Evolutionary conservation across 106 monocot species (phyloP), one percentile per base, ranked within the genome.

Genomic region (Dendrobium chrysotoxum): DNA sequence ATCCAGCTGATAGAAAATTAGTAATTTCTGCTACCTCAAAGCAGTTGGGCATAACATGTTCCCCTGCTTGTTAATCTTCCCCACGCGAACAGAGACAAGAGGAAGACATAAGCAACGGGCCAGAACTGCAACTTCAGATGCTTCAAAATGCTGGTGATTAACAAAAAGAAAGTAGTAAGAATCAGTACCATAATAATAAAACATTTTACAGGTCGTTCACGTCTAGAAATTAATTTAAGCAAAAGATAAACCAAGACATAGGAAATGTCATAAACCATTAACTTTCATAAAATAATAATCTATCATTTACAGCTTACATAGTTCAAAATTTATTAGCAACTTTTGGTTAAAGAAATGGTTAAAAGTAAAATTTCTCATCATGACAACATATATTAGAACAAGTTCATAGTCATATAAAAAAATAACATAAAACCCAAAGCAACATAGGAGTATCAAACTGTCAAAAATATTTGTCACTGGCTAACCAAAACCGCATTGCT

Each of bases 51-150:
- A 92, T 38, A 97, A 53, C 74, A 89, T 85, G 72, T 55, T 82
- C 44, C 86, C 92, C 23, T 89, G 85, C 78, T 91, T 90, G 58
- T 61, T 79, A 54, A 92, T 78, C 70, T 89, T 97, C 40, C 97
- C 97, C 1, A 94, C 97, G 50, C 94, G 93, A 65, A 97, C 86
- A 67, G 97, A 94, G 58, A 97, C 94, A 66, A 97, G 88, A 47
- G 97, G 97, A 78, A 91, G 74, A 39, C 92, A 97, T 79, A 97
- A 81, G 84, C 94, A 97, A 72, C 97, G 89, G 0, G 86, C 86
- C 1, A 97, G 83, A 83, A 94, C 82, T 66, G 89, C 92, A 53
- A 97, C 84, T 79, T 97, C 94, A 21, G 92, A 80, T 25, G 67
- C 90, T 80, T 94, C 94, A 79, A 97, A 94, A 82, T 94, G 92